Conservation (phyloP, 768 basidiomycete species). For the Mycena pura region DNA sequence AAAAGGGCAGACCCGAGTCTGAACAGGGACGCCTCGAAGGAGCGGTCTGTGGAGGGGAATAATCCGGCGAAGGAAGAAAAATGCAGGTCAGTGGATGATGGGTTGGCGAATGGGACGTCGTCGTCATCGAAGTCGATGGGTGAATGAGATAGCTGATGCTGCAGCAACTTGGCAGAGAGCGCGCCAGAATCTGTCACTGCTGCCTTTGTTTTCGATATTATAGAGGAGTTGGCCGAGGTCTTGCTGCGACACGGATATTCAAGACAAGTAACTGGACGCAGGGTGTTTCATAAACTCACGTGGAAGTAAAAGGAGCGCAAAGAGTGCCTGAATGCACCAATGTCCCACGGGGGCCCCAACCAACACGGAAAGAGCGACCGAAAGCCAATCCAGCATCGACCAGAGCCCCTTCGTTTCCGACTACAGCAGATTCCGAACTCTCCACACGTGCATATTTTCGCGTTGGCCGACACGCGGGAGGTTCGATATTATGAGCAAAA, state of each 20-base stretch:
- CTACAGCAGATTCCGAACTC: conserved; percentile 66
- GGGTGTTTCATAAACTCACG: conserved; percentile 52
- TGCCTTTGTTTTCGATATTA: conserved; percentile 57
- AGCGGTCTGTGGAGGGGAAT: conserved; percentile 73
- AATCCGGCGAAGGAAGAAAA: conserved; percentile 81
- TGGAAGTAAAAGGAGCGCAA: conserved; percentile 59
- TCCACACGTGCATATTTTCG: conserved; percentile 83
- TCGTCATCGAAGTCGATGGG: conserved; percentile 74
- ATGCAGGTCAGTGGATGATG: conserved; percentile 61
- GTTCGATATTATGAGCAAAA: conserved; percentile 76
- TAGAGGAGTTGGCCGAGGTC: conserved; percentile 66
- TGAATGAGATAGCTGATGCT: conserved; percentile 79
- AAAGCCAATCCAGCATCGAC: conserved; percentile 86
- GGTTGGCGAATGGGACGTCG: conserved; percentile 72
- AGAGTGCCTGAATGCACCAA: conserved; percentile 81
- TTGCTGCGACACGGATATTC: conserved; percentile 44
- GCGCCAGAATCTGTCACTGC: conserved; percentile 45
- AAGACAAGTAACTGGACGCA: conserved; percentile 11
- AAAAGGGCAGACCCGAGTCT: conserved; percentile 90
- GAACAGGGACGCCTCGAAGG: conserved; percentile 82
- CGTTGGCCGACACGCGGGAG: conserved; percentile 72
- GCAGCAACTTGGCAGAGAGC: conserved; percentile 67
- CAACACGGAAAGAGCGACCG: conserved; percentile 87
- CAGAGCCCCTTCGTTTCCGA: conserved; percentile 66
- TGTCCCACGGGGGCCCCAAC: conserved; percentile 86